phyloP scores from a whole-genome alignment of 1,284 basidiomycete species.

The Malassezia brasiliensis region DNA sequence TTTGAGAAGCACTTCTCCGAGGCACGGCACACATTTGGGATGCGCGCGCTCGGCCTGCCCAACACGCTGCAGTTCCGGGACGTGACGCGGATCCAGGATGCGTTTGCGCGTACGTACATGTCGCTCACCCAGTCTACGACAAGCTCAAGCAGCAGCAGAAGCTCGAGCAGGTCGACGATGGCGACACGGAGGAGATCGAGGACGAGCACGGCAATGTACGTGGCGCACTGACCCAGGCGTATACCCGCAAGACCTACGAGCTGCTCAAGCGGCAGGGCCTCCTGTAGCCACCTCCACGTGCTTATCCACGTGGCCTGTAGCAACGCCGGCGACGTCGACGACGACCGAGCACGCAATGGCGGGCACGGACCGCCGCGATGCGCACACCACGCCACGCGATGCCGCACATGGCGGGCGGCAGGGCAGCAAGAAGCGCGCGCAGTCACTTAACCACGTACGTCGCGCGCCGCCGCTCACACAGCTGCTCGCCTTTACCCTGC shows the following conservation, averaged over 20 bases:
- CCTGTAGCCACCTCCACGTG: slow-evolving; percentile 18
- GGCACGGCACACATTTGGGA: slow-evolving; percentile 91
- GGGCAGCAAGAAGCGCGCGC: slow-evolving; percentile 18
- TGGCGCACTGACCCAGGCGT: slow-evolving; percentile 20
- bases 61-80: slow-evolving; percentile 99
- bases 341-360: background rate
- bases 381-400: background rate
- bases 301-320: background rate
- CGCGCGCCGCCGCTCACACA: slow-evolving; percentile 4
- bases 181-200: slow-evolving; percentile 44
- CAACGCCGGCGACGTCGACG: background rate
- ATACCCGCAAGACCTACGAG: slow-evolving; percentile 46
- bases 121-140: slow-evolving; percentile 23
- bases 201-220: slow-evolving; percentile 43
- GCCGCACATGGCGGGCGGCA: slow-evolving; percentile 5
- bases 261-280: slow-evolving; percentile 47
- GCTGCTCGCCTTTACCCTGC: slow-evolving; percentile 43
- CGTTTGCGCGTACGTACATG: slow-evolving; percentile 65
- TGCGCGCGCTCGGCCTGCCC: slow-evolving; percentile 90
- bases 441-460: slow-evolving; percentile 41
- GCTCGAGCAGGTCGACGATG: slow-evolving; percentile 21
- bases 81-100: slow-evolving; percentile 93
- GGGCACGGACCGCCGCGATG: background rate
- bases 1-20: slow-evolving; percentile 91
- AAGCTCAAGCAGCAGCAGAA: slow-evolving; percentile 37